Base-by-base conservation (phyloP, 768 basidiomycete genomes). In the Phylloporus arenicola region DNA sequence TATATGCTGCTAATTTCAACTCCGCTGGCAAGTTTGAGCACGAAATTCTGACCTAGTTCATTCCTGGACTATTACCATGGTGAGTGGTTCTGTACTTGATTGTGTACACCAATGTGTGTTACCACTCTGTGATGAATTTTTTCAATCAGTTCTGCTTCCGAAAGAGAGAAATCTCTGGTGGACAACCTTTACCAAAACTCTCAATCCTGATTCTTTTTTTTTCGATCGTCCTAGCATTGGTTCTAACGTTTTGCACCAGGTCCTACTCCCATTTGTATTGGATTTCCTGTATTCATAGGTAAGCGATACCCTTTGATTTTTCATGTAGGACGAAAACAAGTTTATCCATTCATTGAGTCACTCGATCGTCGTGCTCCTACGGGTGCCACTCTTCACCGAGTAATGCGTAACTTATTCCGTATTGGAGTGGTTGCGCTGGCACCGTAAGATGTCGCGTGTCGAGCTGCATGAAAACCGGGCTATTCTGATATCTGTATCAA, bases 291-390 rank as follows among this genome's bases (percentile, higher is more conserved):
- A 2, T 34, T 45, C 19, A 33, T 9, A 45, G 52, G 47, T 43
- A 44, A 27, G 45, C 11, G 24, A 14, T 14, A 24, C 11, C 5
- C 40, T 30, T 50, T 3, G 0, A n/a, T 30, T 16, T 14, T 20
- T 16, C 25, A 45, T 41, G 35, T 49, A 70, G 67, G 83, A 85
- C 73, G 83, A 86, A 83, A 86, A 46, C 70, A 68, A 86, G 84
- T 85, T 86, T 78, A 86, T 86, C 84, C 84, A 86, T 86, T 86
- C 84, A 75, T 86, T 84, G 84, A 86, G 72, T 68, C 70, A 53
- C 71, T 69, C 64, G 64, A 56, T 63, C 55, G 54, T 62, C 45
- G 58, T 63, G 60, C 67, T 63, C 62, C 59, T 58, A 51, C 57
- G 56, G 46, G 55, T 61, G 68, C 68, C 72, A 66, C 71, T 70